A percentile compares a stretch with the other conserved stretches of the same genome.
These are phyloP conservation scores for Rhodotorula sp. DNA, from an alignment of 1,284 basidiomycete species.

Conservation along the genomic window DNA sequence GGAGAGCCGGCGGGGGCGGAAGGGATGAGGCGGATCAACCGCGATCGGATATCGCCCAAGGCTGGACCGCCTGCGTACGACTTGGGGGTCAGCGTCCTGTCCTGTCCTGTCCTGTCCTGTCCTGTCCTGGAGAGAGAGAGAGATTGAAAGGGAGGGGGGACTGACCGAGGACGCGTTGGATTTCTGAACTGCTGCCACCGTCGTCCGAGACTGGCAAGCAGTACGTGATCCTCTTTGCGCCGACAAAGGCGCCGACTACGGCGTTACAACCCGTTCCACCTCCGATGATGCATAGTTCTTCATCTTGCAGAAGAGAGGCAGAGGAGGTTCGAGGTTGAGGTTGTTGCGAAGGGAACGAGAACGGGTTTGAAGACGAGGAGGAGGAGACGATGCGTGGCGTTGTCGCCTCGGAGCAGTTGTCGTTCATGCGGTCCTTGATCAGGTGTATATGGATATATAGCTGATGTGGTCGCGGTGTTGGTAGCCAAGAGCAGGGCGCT, in stretches of 20 bases:
- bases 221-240: slow-evolving; percentile 34
- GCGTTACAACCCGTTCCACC: slow-evolving; percentile 57
- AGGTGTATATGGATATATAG: neutral
- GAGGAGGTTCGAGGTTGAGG: neutral
- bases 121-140: too few relatives aligned
- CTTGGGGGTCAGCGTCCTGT: neutral
- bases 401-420: neutral
- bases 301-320: neutral
- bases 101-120: neutral
- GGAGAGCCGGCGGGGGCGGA: slow-evolving; percentile 37
- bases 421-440: neutral
- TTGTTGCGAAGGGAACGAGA: neutral
- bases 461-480: neutral
- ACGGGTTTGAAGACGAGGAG: neutral
- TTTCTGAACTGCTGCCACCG: slow-evolving; percentile 54
- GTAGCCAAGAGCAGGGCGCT: too few relatives aligned
- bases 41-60: slow-evolving; percentile 51
- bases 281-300: slow-evolving; percentile 51
- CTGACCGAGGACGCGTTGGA: slow-evolving; percentile 51
- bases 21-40: slow-evolving; percentile 56
- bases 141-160: neutral
- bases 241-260: slow-evolving; percentile 53
- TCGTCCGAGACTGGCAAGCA: slow-evolving; percentile 56
- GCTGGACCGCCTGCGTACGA: slow-evolving; percentile 49
- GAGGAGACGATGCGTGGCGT: neutral